phyloP scores from a whole-genome alignment of 176 grass and related monocot species.

The Rhynchospora pubera region DNA sequence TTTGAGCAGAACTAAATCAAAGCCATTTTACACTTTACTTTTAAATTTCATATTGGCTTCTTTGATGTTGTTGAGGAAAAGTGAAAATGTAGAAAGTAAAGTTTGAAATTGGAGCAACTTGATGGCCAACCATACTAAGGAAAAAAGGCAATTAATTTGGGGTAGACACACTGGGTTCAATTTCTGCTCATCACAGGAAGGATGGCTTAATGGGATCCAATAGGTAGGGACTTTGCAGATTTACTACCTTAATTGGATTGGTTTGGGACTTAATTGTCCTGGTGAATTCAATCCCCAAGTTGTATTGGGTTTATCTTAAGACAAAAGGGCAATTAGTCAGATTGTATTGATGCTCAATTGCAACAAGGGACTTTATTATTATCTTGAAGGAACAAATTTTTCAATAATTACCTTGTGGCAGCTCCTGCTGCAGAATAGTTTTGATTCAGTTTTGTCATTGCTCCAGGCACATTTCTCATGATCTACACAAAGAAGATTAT shows the following conservation, averaged over 20 bases:
- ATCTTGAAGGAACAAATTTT: not conserved
- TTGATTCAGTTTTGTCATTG: constrained; percentile 19
- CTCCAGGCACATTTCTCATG: constrained; percentile 48
- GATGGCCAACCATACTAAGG: not conserved
- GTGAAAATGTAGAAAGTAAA: not conserved
- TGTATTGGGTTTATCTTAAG: not conserved
- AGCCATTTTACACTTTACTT: not conserved
- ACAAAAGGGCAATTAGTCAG: not conserved
- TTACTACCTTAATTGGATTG: not conserved
- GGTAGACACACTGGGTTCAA: not conserved
- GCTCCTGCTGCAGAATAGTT: constrained; percentile 37
- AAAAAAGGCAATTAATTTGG: not conserved
- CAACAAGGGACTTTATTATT: not conserved
- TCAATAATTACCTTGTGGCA: constrained; percentile 63
- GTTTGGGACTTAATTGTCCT: not conserved
- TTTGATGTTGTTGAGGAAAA: not conserved
- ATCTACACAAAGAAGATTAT: constrained; percentile 33
- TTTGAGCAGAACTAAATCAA: not conserved
- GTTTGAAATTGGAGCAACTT: not conserved
- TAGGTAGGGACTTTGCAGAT: not conserved
- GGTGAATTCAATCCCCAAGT: not conserved
- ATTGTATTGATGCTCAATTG: not conserved
- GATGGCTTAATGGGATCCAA: not conserved
- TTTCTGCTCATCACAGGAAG: not conserved
- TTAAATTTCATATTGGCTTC: not conserved